Base-by-base conservation (phyloP, 2,329 filamentous ascomycete genomes). In the Xylaria polymorpha region DNA sequence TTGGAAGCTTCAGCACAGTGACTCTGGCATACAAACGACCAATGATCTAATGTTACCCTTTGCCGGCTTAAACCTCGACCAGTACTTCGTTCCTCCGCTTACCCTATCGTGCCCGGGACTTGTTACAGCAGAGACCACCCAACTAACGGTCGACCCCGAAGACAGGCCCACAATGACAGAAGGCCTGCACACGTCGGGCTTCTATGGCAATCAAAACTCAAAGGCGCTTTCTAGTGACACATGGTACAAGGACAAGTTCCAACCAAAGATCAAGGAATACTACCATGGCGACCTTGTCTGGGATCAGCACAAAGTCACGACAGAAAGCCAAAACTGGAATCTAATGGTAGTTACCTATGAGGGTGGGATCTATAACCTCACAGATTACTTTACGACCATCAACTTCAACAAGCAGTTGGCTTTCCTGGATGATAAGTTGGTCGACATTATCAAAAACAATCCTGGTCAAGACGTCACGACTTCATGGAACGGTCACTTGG, bases 231-330 rank as follows among this genome's bases (percentile, higher is more conserved):
- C 87, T 67, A 81, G 88, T 37, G 83, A 86, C 4, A 85, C 90
- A 62, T 99, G 96, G 96, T 99, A 98, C 79, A 84, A 83, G 57
- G 81, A 88, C 1, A 84, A 77, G 0, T 98, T 98, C 79, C 74
- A 91, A 70, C 94, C 94, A 0, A 88, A 85, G 66, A 97, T 99
- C 79, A 89, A 91, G 74, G 88, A 95, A 59, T 98, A 90, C 79
- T 95, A 94, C 81, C 93, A 97, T 72, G 96, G 96, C 53, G 87
- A 95, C 44, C 83, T 98, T 0, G 96, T 98, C 1, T 92, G 87
- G 83, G 86, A 89, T 50, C 84, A 81, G 55, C 79, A 81, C 1
- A 84, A 83, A 1, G 83, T 99, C 69, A 81, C 86, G 67, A 82
- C 80, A 0, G 85, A 97, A 71, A 96, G 94, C 22, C 78, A 88